Base-by-base conservation (phyloP, 768 basidiomycete species). In the Suillus subluteus region DNA sequence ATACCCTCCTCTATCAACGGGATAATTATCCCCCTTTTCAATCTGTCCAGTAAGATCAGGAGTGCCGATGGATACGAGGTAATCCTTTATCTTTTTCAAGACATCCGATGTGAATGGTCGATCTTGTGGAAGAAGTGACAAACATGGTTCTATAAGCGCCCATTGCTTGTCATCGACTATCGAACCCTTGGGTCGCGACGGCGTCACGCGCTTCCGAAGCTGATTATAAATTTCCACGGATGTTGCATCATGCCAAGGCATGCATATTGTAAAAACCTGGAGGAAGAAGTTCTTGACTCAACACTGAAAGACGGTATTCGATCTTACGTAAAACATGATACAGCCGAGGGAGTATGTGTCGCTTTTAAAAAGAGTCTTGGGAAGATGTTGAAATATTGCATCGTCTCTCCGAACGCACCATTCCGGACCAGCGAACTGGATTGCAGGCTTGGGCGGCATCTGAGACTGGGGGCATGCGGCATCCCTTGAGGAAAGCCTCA, bases 361-460 rank as follows among this genome's bases (percentile, higher is more conserved):
- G 15, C 58, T 58, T 58, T 58, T 40, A 5, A 58, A 40, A 38
- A 58, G 58, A 40, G 13, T 58, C n/a, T 58, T 23, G 58, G 58
- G 37, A 40, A 58, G 58, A 23, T 23, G 3, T 23, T 58, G 58
- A 16, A 26, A 58, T 26, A 23, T 40, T 2, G 1, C 2, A 58
- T 58, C 58, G 8, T 58, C 38, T 26, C 8, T 58, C 58, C 13
- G 3, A 52, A 6, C 58, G 38, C 40, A 58, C 58, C 58, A 58
- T 15, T 58, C 58, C 2, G 58, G 58, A 59, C 58, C 38, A 11
- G 58, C 23, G 16, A 59, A 59, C 23, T 26, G 58, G 18, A 40
- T 40, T 18, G 15, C 58, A 0, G 58, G 58, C 15, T 40, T 59
- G 23, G 23, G 16, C 16, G 58, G 58, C 38, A 59, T 59, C 38